Conservation (phyloP, 352 stramenopile species). For the Phytophthora sojae region DNA sequence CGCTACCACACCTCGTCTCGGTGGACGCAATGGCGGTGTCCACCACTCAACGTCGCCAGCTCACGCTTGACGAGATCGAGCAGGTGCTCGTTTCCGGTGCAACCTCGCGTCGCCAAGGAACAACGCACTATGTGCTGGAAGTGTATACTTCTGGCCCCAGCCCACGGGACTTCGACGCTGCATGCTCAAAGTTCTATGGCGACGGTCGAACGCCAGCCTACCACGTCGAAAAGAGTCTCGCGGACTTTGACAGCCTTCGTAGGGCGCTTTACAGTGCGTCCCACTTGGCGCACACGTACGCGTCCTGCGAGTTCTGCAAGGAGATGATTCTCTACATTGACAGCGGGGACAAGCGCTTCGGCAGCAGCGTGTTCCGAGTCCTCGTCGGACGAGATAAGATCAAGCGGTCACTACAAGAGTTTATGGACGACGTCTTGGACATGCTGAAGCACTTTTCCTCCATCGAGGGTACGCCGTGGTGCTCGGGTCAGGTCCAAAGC, state of each 20-base stretch:
- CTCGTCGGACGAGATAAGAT: conserved; percentile 30
- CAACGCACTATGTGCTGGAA: conserved; percentile 26
- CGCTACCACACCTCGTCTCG: not conserved
- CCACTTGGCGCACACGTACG: conserved; percentile 36
- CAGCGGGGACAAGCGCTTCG: conserved; percentile 20
- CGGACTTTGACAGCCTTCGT: conserved; percentile 37
- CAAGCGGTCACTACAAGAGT: conserved; percentile 29
- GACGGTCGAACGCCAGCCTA: conserved; percentile 11
- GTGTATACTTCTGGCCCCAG: conserved; percentile 15
- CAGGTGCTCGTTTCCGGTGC: conserved; percentile 19
- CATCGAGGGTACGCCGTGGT: conserved; percentile 30
- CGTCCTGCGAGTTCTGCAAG: conserved; percentile 43
- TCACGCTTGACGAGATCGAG: conserved; percentile 33
- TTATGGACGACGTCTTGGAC: conserved; percentile 34
- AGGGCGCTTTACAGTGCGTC: conserved; percentile 28
- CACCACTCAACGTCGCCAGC: conserved; percentile 1
- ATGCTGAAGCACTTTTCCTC: conserved; percentile 25
- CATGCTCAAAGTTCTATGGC: conserved; percentile 7
- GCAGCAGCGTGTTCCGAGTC: conserved; percentile 17
- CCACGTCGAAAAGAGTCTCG: conserved; percentile 28
- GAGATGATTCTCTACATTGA: conserved; percentile 43
- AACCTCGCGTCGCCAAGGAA: conserved; percentile 25
- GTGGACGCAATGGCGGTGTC: conserved; percentile 4
- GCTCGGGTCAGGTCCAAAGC: conserved; percentile 37
- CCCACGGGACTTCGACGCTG: conserved; percentile 1